Conservation (phyloP, 2,329 filamentous ascomycete species). For the Zymoseptoria crescenta region DNA sequence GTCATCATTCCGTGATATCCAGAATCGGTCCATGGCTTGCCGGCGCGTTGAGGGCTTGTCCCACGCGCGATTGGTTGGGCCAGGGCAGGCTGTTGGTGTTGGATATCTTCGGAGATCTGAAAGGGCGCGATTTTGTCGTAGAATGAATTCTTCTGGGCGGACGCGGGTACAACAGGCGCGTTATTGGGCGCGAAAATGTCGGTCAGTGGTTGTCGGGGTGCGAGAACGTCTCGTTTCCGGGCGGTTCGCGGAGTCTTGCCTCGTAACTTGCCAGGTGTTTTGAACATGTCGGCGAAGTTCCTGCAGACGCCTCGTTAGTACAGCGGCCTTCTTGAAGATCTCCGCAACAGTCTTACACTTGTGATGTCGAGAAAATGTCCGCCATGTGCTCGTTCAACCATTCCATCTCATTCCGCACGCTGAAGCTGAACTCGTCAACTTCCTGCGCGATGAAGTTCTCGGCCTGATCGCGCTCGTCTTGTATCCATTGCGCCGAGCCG, state of each 20-base stretch:
- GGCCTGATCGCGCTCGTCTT: slow-evolving; percentile 73
- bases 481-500: slow-evolving; percentile 59
- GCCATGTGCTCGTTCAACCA: slow-evolving; percentile 99
- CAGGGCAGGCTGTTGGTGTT: slow-evolving; percentile 5
- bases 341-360: slow-evolving; percentile 57
- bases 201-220: slow-evolving; percentile 49
- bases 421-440: slow-evolving; percentile 86
- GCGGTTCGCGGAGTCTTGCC: slow-evolving; percentile 71
- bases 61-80: slow-evolving; percentile 21
- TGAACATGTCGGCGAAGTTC: slow-evolving; percentile 91
- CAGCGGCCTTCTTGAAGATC: background rate
- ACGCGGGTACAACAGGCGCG: slow-evolving; percentile 42
- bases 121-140: slow-evolving; percentile 52
- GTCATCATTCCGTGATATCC: slow-evolving; percentile 61
- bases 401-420: slow-evolving; percentile 86
- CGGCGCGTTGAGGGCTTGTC: slow-evolving; percentile 28
- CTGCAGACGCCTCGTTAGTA: slow-evolving; percentile 43
- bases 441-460: slow-evolving; percentile 70
- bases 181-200: slow-evolving; percentile 42
- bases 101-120: slow-evolving; percentile 50
- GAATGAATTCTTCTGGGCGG: slow-evolving; percentile 44
- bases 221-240: slow-evolving; percentile 51
- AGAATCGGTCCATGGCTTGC: slow-evolving; percentile 48
- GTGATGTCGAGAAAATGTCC: slow-evolving; percentile 79
- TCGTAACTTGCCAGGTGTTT: slow-evolving; percentile 76